phyloP scores from a whole-genome alignment of 2,329 filamentous ascomycete species.

The Lomentospora prolificans region DNA sequence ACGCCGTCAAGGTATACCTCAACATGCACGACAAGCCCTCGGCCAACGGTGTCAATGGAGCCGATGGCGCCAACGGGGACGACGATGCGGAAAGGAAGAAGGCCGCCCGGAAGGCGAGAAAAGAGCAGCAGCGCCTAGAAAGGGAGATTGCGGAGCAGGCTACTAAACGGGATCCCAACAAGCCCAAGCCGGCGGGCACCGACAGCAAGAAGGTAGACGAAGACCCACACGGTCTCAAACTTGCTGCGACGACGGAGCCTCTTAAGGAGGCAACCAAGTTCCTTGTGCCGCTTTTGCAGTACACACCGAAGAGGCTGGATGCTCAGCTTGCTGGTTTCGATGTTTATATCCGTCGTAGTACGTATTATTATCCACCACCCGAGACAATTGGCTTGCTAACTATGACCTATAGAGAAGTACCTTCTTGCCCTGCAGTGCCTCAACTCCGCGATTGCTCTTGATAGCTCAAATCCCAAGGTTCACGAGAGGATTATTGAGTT shows the following conservation, averaged over 20 bases:
- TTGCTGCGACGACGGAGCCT: conserved; percentile 73
- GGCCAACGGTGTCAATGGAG: conserved; percentile 52
- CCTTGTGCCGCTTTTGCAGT: conserved; percentile 69
- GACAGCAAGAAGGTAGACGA: conserved; percentile 80
- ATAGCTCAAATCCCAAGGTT: conserved; percentile 60
- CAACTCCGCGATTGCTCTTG: conserved; percentile 59
- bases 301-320: conserved; percentile 69
- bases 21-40: conserved; percentile 64
- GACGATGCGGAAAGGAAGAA: conserved; percentile 69
- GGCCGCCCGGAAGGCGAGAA: conserved; percentile 81
- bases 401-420: conserved; percentile 58
- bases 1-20: conserved; percentile 72
- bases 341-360: conserved; percentile 76
- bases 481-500: conserved; percentile 67
- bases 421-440: conserved; percentile 81
- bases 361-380: conserved; percentile 25
- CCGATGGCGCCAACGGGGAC: conserved; percentile 37
- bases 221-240: conserved; percentile 73
- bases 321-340: conserved; percentile 83
- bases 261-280: conserved; percentile 84
- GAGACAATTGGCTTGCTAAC: neutral
- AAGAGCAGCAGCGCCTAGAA: conserved; percentile 55
- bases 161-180: conserved; percentile 76
- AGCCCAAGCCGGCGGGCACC: conserved; percentile 52
- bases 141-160: conserved; percentile 70